Conservation (phyloP, 2,329 filamentous ascomycete genomes). For the Xylaria digitata region DNA sequence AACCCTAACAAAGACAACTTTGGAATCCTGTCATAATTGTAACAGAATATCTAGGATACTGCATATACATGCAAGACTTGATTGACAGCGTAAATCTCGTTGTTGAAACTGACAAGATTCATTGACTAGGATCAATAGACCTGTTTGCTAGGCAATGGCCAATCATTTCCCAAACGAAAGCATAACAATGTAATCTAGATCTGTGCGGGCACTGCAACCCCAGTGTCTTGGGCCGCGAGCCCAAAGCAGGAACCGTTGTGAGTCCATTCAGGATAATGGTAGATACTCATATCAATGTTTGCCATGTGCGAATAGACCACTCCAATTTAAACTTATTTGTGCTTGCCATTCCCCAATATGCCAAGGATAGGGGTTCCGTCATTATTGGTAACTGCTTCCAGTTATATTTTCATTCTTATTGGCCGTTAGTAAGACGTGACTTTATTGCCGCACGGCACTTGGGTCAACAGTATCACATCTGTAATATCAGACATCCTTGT, state of each 20-base stretch:
- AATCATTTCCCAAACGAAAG: neutral
- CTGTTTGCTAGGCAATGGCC: neutral
- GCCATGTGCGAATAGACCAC: neutral
- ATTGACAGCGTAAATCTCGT: neutral
- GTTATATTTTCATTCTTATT: too few relatives aligned
- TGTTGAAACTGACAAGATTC: too few relatives aligned
- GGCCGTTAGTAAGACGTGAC: too few relatives aligned
- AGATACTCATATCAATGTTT: neutral
- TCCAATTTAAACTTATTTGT: neutral
- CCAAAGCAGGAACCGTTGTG: neutral
- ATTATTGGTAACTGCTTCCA: neutral
- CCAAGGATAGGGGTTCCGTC: too few relatives aligned
- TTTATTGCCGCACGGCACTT: too few relatives aligned
- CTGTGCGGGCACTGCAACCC: too few relatives aligned
- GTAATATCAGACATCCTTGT: too few relatives aligned
- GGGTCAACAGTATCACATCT: too few relatives aligned
- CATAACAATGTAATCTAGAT: neutral
- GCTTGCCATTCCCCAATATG: neutral
- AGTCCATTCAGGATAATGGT: neutral
- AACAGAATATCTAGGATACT: neutral
- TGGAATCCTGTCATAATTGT: neutral
- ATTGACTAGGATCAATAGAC: neutral
- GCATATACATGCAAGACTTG: neutral
- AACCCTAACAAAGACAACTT: neutral
- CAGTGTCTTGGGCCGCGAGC: neutral